Evolutionary conservation across 805 yeast species (phyloP).

Genomic region (Cyberlindnera americana): DNA sequence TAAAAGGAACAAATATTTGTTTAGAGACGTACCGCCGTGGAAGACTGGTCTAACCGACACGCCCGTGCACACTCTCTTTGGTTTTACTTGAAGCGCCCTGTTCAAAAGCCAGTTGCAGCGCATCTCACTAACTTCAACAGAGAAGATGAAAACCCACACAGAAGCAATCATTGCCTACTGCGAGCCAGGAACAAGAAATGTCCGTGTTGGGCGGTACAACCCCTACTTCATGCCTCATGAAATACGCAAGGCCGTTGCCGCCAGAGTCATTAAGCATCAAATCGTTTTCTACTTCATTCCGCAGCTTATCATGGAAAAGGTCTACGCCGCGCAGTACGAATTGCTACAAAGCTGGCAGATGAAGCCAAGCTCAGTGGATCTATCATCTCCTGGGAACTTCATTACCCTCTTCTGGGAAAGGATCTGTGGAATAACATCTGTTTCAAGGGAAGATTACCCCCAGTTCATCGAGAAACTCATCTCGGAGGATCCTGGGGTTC

Average conservation of each 20-base stretch:
- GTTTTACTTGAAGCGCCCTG: not conserved
- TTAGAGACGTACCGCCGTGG: no score
- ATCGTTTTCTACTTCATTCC: slow-evolving; percentile 10
- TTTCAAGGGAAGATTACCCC: slow-evolving; percentile 4
- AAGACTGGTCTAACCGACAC: no score
- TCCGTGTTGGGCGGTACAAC: slow-evolving; percentile 13
- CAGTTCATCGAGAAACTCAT: not conserved
- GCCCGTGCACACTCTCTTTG: no score
- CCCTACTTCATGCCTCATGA: slow-evolving; percentile 18
- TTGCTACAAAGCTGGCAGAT: not conserved
- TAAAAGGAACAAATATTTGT: no score
- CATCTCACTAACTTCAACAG: not conserved
- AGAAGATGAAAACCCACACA: not conserved
- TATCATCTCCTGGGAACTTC: slow-evolving; percentile 7
- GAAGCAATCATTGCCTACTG: slow-evolving; percentile 12
- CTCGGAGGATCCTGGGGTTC: not conserved
- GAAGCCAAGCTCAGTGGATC: not conserved
- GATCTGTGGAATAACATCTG: slow-evolving; percentile 7
- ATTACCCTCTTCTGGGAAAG: slow-evolving; percentile 13
- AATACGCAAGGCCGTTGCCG: slow-evolving; percentile 15
- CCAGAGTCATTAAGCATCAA: slow-evolving; percentile 10
- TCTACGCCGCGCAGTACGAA: slow-evolving; percentile 1
- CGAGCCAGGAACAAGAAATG: slow-evolving; percentile 8
- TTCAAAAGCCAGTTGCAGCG: not conserved
- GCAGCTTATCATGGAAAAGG: slow-evolving; percentile 12